Evolutionary conservation across 345 rosid species (phyloP), one percentile per base, ranked within the genome.

Genomic region (Clarkia xantiana): DNA sequence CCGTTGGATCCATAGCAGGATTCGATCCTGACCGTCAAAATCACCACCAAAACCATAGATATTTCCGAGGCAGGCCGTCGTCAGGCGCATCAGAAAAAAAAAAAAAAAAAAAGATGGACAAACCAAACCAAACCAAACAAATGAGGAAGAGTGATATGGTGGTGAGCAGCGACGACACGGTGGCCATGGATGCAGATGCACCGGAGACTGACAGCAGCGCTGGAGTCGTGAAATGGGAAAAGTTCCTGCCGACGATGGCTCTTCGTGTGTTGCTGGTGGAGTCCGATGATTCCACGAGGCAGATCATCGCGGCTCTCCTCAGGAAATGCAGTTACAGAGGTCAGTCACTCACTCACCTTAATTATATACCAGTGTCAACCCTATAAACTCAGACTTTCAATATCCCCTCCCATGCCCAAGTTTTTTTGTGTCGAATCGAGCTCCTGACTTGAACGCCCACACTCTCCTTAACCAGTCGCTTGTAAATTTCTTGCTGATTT

Each of bases 221-320:
- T 39, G 84, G 75, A 7, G 18, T 67, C 56, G 70, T 70, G 47
- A 75, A 61, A 61, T 74, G 90, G 94, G 90, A 77, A 66, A 73
- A 55, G 57, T 74, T 85, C 57, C 68, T 89, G 38, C 87, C 86
- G 0, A 75, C 51, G 58, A 78, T 82, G 61, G 71, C 61, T 0
- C 66, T 85, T 9, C 77, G 85, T 49, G 90, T 89, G 14, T 64
- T 89, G 73, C 71, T 89, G 1, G 88, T 85, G 1, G 97, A 89
- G 71, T 80, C 93, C 23, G 97, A 89, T 55, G 97, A 85, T 67
- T 89, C 90, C 0, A 89, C 97, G 11, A 67, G 97, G 49, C 95
- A 89, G 66, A 82, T 89, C 39, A 63, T 89, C n/a, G 47, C 87
- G 42, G 94, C 90, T 50, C 83, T 89, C 40, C 85, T 89, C 19